These are phyloP conservation scores for Zychaea mexicana DNA, from an alignment of 371 early-diverging fungal genomes.

Conservation along the genomic window DNA sequence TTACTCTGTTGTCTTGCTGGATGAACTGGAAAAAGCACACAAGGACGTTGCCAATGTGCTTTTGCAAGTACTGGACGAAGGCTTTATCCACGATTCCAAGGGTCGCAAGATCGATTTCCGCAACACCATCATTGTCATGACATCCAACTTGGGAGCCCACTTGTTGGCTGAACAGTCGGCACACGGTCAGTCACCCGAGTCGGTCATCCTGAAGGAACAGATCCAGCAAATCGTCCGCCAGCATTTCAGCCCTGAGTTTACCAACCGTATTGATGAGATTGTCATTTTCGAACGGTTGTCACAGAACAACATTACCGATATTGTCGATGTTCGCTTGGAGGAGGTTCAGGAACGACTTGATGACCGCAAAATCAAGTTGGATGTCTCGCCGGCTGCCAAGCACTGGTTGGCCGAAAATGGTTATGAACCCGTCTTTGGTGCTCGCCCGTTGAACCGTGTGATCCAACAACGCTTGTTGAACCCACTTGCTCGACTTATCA, in stretches of 20 bases:
- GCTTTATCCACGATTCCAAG: conserved; percentile 86
- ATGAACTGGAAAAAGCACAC: conserved; percentile 95
- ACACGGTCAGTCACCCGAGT: conserved; percentile 16
- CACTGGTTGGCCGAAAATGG: conserved; percentile 79
- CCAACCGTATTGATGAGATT: conserved; percentile 90
- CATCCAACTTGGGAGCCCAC: conserved; percentile 79
- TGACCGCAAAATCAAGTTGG: conserved; percentile 72
- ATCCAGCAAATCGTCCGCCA: conserved; percentile 72
- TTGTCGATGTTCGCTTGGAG: conserved; percentile 82
- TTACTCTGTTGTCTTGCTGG: conserved; percentile 86
- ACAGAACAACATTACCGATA: conserved; percentile 68
- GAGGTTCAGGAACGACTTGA: conserved; percentile 76
- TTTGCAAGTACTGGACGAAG: conserved; percentile 91
- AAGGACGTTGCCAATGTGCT: conserved; percentile 77
- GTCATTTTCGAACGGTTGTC: conserved; percentile 86
- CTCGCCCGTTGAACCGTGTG: conserved; percentile 80
- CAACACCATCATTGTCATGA: conserved; percentile 94
- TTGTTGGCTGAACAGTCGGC: conserved; percentile 41
- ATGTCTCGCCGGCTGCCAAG: conserved; percentile 69
- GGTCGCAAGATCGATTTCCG: conserved; percentile 87
- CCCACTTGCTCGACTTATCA: conserved; percentile 76
- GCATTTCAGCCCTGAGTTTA: conserved; percentile 89
- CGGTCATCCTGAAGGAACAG: conserved; percentile 56
- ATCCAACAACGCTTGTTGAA: conserved; percentile 82
- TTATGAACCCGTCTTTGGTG: conserved; percentile 89